Conservation (phyloP, 805 yeast species). For the Candida oleophila region DNA sequence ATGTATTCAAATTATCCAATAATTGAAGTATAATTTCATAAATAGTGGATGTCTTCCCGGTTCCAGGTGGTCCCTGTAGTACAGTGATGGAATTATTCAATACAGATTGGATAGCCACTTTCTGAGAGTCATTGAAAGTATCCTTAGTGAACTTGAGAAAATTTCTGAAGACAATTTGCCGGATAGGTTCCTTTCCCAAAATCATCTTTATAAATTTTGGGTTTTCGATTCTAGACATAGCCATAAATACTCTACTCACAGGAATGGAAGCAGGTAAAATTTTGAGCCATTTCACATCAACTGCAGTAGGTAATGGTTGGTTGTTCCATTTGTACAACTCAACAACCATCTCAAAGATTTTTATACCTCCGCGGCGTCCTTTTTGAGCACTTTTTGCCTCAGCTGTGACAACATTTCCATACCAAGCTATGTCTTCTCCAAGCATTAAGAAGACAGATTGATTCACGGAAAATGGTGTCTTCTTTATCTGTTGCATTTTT, state of each 20-base stretch:
- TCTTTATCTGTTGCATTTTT: constrained; percentile 49
- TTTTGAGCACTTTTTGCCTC: constrained; percentile 20
- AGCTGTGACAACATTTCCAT: constrained; percentile 51
- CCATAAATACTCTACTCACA: constrained; percentile 59
- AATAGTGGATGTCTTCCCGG: constrained; percentile 46
- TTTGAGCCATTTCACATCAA: constrained; percentile 33
- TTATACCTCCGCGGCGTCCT: constrained; percentile 22
- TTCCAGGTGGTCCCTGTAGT: constrained; percentile 67
- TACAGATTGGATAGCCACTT: constrained; percentile 53
- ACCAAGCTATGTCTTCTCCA: constrained; percentile 56
- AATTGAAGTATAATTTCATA: constrained; percentile 50
- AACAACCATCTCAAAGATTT: constrained; percentile 43
- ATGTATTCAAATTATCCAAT: constrained; percentile 52
- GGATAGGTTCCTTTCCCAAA: constrained; percentile 53
- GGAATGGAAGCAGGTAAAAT: constrained; percentile 65
- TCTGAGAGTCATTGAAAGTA: constrained; percentile 58
- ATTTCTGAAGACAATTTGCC: constrained; percentile 58
- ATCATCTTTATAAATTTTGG: constrained; percentile 52
- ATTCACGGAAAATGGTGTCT: constrained; percentile 56
- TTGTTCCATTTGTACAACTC: constrained; percentile 61
- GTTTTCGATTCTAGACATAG: constrained; percentile 61
- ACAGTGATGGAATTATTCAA: constrained; percentile 50
- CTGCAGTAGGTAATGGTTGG: constrained; percentile 45
- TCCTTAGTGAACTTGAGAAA: constrained; percentile 48
- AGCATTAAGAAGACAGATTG: constrained; percentile 59